Percentiles rank a stretch among this genome's conserved stretches.
Conservation (phyloP, 1,139 yeast species). For the Chernovozyma aurita region DNA sequence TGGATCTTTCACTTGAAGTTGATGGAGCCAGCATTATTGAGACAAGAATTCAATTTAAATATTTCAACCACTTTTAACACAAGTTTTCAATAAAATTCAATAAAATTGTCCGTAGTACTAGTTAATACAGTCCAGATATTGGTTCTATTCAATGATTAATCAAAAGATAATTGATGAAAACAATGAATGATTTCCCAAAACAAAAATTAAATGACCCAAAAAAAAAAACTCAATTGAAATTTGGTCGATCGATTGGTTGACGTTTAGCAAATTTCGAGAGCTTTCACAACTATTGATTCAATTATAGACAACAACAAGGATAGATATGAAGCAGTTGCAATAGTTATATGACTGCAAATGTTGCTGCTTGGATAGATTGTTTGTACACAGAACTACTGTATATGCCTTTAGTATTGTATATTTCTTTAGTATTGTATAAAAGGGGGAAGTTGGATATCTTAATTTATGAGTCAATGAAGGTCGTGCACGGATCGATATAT, state of each 20-base stretch:
- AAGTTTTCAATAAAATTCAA: too few species aligned
- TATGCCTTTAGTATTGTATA: constrained; percentile 9
- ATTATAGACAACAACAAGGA: too few species aligned
- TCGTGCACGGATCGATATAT: constrained; percentile 2
- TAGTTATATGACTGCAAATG: constrained; percentile 5
- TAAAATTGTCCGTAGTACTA: too few species aligned
- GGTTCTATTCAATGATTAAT: too few species aligned
- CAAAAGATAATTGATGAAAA: too few species aligned
- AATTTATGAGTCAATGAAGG: constrained; percentile 1
- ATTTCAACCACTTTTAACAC: too few species aligned
- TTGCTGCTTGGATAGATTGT: neutral
- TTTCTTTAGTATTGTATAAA: constrained; percentile 8
- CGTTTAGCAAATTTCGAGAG: too few species aligned
- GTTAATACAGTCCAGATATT: neutral
- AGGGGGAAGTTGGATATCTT: constrained; percentile 2
- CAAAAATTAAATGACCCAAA: too few species aligned
- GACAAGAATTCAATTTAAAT: neutral
- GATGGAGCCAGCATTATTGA: constrained; percentile 7
- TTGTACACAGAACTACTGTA: constrained; percentile 9
- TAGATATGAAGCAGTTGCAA: neutral
- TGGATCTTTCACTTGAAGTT: constrained; percentile 7
- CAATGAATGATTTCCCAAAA: too few species aligned
- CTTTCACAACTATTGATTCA: too few species aligned
- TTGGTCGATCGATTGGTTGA: too few species aligned
- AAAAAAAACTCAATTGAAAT: too few species aligned